Conservation (phyloP, 768 basidiomycete genomes). For the Termitomyces sp. region DNA sequence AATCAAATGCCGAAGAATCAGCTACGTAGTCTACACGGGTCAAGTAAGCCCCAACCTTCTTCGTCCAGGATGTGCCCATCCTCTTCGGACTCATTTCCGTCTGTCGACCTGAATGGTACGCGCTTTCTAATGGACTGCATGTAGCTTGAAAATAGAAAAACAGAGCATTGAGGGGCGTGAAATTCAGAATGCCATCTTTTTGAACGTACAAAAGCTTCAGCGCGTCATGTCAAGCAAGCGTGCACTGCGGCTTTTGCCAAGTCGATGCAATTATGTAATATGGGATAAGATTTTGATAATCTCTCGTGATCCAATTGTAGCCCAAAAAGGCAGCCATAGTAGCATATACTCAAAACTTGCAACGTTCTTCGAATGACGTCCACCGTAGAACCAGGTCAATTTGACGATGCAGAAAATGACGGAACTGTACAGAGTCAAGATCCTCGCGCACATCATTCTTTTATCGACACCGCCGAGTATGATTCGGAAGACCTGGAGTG, state of each 20-base stretch:
- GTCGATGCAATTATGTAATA: background rate
- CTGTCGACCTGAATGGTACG: conserved; percentile 37
- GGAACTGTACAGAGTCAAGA: conserved; percentile 2
- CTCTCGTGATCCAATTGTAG: no score
- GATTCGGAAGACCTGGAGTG: conserved; percentile 30
- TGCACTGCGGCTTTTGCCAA: background rate
- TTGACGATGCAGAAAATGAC: conserved; percentile 54
- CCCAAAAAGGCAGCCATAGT: background rate
- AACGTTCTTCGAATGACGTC: conserved; percentile 23
- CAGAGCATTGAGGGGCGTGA: background rate
- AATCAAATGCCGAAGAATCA: background rate
- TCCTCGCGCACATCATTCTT: conserved; percentile 29
- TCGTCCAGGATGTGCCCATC: conserved; percentile 43
- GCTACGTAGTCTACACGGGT: background rate
- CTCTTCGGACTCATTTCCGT: conserved; percentile 23
- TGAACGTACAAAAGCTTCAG: background rate
- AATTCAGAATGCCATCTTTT: background rate
- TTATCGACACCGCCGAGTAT: conserved; percentile 40
- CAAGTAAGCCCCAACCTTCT: conserved; percentile 35
- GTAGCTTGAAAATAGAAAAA: no score
- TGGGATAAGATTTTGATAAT: background rate
- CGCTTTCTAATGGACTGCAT: conserved; percentile 43
- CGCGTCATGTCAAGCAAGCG: background rate
- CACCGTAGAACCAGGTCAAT: conserved; percentile 47
- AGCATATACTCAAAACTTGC: background rate